Evolutionary conservation across 2,329 filamentous ascomycete genomes (phyloP), one percentile per base, ranked within the genome.

Genomic region (Penicillium sclerotigenum): DNA sequence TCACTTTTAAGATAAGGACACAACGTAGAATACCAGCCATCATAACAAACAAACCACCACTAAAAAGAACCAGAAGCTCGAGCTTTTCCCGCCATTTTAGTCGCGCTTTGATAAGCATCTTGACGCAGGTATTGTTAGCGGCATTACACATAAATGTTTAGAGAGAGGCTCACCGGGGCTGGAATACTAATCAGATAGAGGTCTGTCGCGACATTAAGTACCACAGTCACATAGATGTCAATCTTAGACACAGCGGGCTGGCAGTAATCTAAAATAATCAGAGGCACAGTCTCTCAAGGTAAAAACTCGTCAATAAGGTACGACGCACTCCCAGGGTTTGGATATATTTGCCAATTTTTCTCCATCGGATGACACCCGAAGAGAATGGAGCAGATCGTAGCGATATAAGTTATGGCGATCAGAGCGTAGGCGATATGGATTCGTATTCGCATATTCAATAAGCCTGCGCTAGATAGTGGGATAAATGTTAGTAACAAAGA

Each of bases 111-210:
- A 80, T 83, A 1, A 86, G 71, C 74, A 86, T 79, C 57, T 82
- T 71, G 1, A 41, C 8, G 13, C 4, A 8, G 0, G 1, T 28
- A 10, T 5, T 26, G 16, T 53, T 45, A 58, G 52, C 9, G 28
- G 22, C 6, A 3, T 20, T 34, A 2, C 14, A 16, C 14, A 3
- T 8, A 20, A 16, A 10, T 16, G 6, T 13, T 26, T n/a, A 26
- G 10, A 6, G n/a, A 4, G 4, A 10, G 9, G 1, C 48, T 57
- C 66, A 84, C 81, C 1, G 83, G 82, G 5, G 83, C 72, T 0
- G 83, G 82, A 36, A 86, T 84, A 28, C 78, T 77, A 54, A 86
- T 80, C n/a, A 86, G 73, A 59, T 85, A 86, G 1, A 84, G 49
- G 60, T 86, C 84, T 3, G 83, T 86, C 1, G 72, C 61, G 3